Conservation (phyloP, 306 rosid species). For the Quercus parvula region DNA sequence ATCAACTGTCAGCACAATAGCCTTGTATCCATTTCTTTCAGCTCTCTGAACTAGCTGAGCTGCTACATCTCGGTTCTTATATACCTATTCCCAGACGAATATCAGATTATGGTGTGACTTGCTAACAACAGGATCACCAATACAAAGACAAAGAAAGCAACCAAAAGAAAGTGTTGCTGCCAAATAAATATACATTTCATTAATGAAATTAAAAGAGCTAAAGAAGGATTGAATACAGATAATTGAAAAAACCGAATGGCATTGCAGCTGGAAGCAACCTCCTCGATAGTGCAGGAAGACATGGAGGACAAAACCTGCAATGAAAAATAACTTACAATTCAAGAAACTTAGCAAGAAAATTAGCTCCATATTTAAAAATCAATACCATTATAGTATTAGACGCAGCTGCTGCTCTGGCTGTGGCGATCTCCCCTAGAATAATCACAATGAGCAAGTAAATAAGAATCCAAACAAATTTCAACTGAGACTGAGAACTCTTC, state of each 20-base stretch:
- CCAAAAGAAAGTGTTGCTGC: not conserved
- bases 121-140: not conserved
- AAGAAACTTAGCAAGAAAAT: not conserved
- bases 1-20: conserved; percentile 57
- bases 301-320: conserved; percentile 39
- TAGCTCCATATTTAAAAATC: not conserved
- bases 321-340: conserved; percentile 1
- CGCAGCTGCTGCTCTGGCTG: conserved; percentile 69
- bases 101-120: not conserved
- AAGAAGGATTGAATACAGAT: conserved; percentile 36
- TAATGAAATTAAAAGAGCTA: not conserved
- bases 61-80: conserved; percentile 48
- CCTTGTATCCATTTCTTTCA: conserved; percentile 56
- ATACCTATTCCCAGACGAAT: conserved; percentile 29
- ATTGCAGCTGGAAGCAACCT: conserved; percentile 64
- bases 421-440: conserved; percentile 56
- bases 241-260: conserved; percentile 68
- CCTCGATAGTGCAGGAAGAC: conserved; percentile 55
- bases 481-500: not conserved
- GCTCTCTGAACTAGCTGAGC: conserved; percentile 49
- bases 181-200: too few relatives aligned
- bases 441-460: not conserved
- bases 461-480: conserved; percentile 2
- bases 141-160: not conserved
- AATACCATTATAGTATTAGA: conserved; percentile 61